Base-by-base conservation (phyloP, 495 filamentous ascomycete species). In the Xylaria palmicola region DNA sequence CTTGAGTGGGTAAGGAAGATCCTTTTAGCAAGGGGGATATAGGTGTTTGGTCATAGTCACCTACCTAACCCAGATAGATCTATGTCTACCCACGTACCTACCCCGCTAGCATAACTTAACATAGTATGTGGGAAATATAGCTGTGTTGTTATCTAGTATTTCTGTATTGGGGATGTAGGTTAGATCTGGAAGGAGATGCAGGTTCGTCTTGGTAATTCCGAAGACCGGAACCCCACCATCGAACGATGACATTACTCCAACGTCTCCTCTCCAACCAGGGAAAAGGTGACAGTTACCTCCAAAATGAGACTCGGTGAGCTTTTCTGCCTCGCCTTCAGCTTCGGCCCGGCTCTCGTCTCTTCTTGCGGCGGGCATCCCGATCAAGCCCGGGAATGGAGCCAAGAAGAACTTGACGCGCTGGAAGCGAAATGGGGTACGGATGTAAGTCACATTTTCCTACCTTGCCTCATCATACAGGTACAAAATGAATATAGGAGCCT, bases 341-440 rank as follows among this genome's bases (percentile, higher is more conserved):
- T 49, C 47, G 32, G 43, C 59, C 59, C 64, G 29, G 62, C 62
- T 9, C 43, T 71, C 17, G 62, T 67, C n/a, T 47, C 50, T 22
- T 62, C 66, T 27, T 74, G 72, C 41, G 60, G 60, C 10, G 53
- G 66, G 15, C 64, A 70, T 45, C 62, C 41, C 17, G 1, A 47
- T 59, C 22, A 69, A 3, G 60, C 68, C 24, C 56, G 65, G 60
- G 73, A 79, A 51, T 78, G 69, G 65, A 67, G 64, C 10, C 67
- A 73, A 24, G 76, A 77, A 22, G 68, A 72, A 30, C 59, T 80
- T 8, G 72, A 76, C 24, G 80, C 83, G 47, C 66, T 85, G 22
- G 79, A 84, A 62, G 69, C 60, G 64, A 85, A 82, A 72, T 85
- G 83, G 82, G 79, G 79, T 9, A 73, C 71, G 48, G 79, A 86